A percentile compares a stretch with the other conserved stretches of the same genome.
These are phyloP conservation scores for Hypomontagnella submonticulosa DNA, from an alignment of 495 filamentous ascomycete genomes.

Conservation along the genomic window DNA sequence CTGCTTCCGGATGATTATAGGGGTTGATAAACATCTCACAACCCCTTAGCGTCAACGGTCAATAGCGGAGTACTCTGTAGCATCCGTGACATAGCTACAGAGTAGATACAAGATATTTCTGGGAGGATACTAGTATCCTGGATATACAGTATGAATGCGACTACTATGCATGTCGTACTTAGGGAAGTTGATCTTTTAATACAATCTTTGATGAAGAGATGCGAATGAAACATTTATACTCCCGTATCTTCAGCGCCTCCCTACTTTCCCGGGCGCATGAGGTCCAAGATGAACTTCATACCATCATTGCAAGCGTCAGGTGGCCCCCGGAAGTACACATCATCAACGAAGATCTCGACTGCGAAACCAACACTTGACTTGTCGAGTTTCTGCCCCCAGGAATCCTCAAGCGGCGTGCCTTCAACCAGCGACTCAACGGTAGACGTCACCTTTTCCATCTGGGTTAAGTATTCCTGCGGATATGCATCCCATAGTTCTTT, in stretches of 20 bases:
- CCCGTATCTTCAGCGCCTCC: background rate
- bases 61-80: no score
- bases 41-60: no score
- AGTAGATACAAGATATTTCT: no score
- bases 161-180: no score
- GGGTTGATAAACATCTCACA: no score
- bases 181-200: no score
- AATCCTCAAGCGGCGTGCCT: constrained; percentile 22
- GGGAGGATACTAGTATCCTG: no score
- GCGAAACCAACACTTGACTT: constrained; percentile 28
- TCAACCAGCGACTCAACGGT: constrained; percentile 30
- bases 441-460: constrained; percentile 31
- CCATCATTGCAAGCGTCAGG: constrained; percentile 36
- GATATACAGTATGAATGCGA: no score
- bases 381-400: constrained; percentile 26
- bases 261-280: constrained; percentile 28
- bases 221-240: background rate
- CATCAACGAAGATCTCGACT: constrained; percentile 39
- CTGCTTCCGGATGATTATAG: background rate
- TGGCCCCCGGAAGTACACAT: constrained; percentile 30
- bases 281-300: constrained; percentile 28
- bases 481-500: constrained; percentile 41
- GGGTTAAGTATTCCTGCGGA: constrained; percentile 38
- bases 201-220: no score
- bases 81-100: no score